Evolutionary conservation across 2,329 filamentous ascomycete genomes (phyloP), one percentile per base, ranked within the genome.

Genomic region (Fusarium brevicatenulatum): DNA sequence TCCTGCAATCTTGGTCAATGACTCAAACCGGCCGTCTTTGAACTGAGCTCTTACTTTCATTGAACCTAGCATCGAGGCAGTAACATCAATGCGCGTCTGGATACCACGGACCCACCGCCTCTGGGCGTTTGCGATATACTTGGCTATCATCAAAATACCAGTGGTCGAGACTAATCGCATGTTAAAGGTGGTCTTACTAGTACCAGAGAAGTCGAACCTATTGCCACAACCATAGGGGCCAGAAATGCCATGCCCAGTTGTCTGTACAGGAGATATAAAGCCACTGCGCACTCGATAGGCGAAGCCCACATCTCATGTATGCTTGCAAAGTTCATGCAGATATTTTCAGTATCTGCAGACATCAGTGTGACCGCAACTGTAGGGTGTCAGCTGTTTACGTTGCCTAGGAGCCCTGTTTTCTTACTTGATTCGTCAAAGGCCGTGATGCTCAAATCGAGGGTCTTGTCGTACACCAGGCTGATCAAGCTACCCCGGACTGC

Each of bases 241-340:
- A 68, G 10, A 21, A 63, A 63, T 9, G 67, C 58, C 43, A 68
- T 50, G 12, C 67, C 65, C 8, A 70, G 49, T 8, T 70, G 67
- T 18, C 64, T 58, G 15, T 55, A 42, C 3, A 70, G 19, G 6
- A 70, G 64, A 52, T 54, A 70, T 13, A 68, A 32, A n/a, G 67
- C 67, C 9, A 70, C 52, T 19, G 53, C 64, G 12, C 53, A 63
- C 40, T 70, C 67, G 1, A 70, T 64, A 4, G 64, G 67, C 2
- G 67, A 70, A 7, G 64, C 67, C 67, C 67, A 70, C 16, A 70
- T 42, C 28, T 70, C 67, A 18, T 70, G 64, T 18, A 70, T 23
- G n/a, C 49, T 64, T 16, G 54, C 44, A 21, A 58, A 57, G 36
- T 60, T 53, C 7, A 64, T 19, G 21, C 67, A 70, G 23, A 70